Evolutionary conservation across 2,329 filamentous ascomycete species (phyloP).

Genomic region (Pseudogymnoascus sp.): DNA sequence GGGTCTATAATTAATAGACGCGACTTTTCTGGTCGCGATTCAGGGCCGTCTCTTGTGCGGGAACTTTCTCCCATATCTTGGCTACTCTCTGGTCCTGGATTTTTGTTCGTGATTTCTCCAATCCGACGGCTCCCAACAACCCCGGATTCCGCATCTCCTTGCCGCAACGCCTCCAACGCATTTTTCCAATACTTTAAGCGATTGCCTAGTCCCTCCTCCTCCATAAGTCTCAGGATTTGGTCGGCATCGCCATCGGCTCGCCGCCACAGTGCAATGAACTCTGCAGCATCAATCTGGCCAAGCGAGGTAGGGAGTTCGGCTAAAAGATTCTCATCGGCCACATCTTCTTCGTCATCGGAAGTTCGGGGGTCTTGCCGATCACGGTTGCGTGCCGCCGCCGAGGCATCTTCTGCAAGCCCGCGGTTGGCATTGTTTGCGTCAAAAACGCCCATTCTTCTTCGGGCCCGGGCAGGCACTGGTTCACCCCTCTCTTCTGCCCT

Average conservation of each 20-base stretch:
- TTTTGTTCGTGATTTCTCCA: not conserved
- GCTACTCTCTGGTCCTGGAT: not conserved
- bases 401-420: not conserved
- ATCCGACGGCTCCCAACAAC: not conserved
- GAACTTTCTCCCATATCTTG: not conserved
- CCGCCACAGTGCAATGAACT: constrained; percentile 45
- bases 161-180: constrained; percentile 35
- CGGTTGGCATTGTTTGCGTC: constrained; percentile 16
- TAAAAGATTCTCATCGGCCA: constrained; percentile 11
- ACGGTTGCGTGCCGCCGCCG: not conserved
- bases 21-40: not conserved
- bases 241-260: constrained; percentile 51
- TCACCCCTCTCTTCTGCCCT: constrained; percentile 16
- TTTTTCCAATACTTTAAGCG: constrained; percentile 51
- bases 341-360: not conserved
- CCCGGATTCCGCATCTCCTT: not conserved
- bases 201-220: constrained; percentile 49
- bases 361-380: not conserved
- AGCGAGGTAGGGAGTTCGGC: constrained; percentile 21
- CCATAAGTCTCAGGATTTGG: constrained; percentile 51
- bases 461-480: constrained; percentile 21
- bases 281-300: constrained; percentile 25
- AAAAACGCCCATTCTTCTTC: constrained; percentile 19
- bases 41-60: not conserved
- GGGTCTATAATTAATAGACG: not conserved